These are phyloP conservation scores for Arctium minus DNA, from an alignment of 129 eudicot species.

Conservation along the genomic window DNA sequence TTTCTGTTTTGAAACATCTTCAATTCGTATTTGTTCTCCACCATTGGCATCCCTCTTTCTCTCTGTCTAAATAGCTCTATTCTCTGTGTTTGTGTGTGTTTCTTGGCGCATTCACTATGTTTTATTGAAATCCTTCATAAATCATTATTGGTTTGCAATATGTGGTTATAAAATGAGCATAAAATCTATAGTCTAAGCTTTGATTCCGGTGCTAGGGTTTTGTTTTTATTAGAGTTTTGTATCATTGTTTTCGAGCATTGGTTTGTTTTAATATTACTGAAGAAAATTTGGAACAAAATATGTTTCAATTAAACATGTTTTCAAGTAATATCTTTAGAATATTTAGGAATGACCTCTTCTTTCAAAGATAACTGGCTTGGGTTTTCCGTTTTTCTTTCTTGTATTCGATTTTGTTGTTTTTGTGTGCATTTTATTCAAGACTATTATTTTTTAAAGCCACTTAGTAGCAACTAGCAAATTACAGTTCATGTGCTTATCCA, in stretches of 20 bases:
- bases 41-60: neutral
- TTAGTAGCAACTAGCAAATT: neutral
- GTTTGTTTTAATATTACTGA: too few species aligned
- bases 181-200: neutral
- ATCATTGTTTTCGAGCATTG: too few species aligned
- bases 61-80: neutral
- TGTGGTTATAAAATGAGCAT: too few species aligned
- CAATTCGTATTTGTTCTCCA: neutral
- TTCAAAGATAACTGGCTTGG: too few species aligned
- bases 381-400: too few species aligned
- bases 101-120: neutral
- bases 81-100: neutral
- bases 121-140: neutral
- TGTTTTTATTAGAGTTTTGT: too few species aligned
- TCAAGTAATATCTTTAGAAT: too few species aligned
- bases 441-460: neutral
- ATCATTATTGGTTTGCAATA: neutral
- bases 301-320: too few species aligned
- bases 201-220: too few species aligned
- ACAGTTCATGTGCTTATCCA: neutral
- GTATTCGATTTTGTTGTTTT: neutral
- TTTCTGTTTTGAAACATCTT: too few species aligned
- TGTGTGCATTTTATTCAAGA: neutral
- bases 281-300: too few species aligned
- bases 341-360: too few species aligned